phyloP scores from a whole-genome alignment of 2,329 filamentous ascomycete genomes.

The Exophiala sideris region DNA sequence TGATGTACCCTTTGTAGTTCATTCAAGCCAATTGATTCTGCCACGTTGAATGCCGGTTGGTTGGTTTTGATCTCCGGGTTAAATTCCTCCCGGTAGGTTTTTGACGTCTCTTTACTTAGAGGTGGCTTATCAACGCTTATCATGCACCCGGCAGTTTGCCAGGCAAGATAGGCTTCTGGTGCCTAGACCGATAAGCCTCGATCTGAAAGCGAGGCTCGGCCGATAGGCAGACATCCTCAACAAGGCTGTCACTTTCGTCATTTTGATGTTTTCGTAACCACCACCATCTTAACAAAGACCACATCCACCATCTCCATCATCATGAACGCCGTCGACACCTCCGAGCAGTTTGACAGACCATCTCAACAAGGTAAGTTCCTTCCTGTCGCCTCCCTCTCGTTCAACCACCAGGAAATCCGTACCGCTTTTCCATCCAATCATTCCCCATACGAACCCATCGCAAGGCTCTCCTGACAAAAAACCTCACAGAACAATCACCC shows the following conservation, averaged over 20 bases:
- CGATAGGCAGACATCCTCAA: neutral
- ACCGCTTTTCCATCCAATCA: neutral
- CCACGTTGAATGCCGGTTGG: constrained; percentile 1
- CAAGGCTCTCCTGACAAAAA: constrained; percentile 8
- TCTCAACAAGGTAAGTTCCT: constrained; percentile 39
- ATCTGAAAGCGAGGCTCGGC: no score
- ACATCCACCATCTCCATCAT: constrained; percentile 24
- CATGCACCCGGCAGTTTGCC: no score
- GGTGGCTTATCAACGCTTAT: no score
- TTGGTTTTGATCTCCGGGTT: no score
- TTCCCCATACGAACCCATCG: neutral
- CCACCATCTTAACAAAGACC: neutral
- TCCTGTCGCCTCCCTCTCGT: constrained; percentile 9
- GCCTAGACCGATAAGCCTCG: no score
- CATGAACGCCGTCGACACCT: constrained; percentile 66
- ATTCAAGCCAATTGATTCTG: neutral
- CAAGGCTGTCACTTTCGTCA: neutral
- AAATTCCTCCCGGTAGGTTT: no score
- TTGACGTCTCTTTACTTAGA: no score
- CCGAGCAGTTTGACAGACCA: constrained; percentile 51
- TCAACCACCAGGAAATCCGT: constrained; percentile 8
- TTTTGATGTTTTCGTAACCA: neutral
- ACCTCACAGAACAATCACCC: constrained; percentile 55
- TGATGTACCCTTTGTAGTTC: neutral
- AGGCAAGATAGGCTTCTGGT: no score